Evolutionary conservation across 192 early-diverging fungal genomes (phyloP).

Genomic region (Entophlyctis luteolus): DNA sequence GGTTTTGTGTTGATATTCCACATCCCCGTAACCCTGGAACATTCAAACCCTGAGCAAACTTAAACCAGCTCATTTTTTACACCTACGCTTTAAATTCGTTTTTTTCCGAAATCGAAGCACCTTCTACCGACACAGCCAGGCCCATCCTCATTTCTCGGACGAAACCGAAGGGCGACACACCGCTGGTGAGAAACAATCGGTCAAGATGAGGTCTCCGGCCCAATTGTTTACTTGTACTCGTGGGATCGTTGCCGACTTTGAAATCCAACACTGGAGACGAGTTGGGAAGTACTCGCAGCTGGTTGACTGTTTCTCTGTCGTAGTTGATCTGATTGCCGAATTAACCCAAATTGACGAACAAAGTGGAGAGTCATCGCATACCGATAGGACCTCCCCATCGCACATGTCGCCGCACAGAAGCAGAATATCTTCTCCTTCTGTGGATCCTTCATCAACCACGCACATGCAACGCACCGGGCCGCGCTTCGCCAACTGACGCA

Average conservation of each 20-base stretch:
- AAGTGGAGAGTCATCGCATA: neutral
- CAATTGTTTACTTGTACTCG: neutral
- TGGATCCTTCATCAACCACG: neutral
- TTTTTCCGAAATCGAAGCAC: neutral
- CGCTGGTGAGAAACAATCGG: slow-evolving; percentile 30
- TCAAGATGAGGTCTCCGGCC: no score
- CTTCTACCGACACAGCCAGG: slow-evolving; percentile 4
- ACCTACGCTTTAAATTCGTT: slow-evolving; percentile 24
- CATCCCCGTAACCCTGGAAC: slow-evolving; percentile 10
- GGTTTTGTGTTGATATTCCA: slow-evolving; percentile 25
- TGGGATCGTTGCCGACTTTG: slow-evolving; percentile 6
- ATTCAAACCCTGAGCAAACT: neutral
- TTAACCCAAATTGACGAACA: neutral
- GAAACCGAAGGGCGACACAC: neutral
- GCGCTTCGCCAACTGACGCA: neutral
- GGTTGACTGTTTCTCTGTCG: neutral
- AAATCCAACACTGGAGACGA: slow-evolving; percentile 43
- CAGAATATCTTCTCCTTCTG: slow-evolving; percentile 3
- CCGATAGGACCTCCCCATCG: slow-evolving; percentile 34
- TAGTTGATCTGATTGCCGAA: neutral
- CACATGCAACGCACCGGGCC: neutral
- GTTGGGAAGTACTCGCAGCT: slow-evolving; percentile 1
- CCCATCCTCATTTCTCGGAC: slow-evolving; percentile 25
- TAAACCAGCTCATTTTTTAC: neutral
- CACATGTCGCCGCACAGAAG: slow-evolving; percentile 40